Evolutionary conservation across 306 rosid species (phyloP).

Genomic region (Inga laurina): DNA sequence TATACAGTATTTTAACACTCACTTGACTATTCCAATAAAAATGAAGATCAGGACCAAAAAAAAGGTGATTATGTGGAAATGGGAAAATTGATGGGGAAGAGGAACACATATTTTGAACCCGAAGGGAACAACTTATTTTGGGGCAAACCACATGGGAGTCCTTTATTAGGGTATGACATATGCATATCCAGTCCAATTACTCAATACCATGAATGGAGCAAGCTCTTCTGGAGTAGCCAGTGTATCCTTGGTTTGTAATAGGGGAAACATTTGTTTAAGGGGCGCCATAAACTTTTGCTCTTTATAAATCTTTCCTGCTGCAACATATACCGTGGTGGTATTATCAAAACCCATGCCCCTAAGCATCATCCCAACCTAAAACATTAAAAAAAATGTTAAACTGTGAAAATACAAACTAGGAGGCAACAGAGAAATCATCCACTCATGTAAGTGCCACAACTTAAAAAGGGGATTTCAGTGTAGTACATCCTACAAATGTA

Average conservation of each 20-base stretch:
- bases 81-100: neutral
- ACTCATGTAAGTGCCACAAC: neutral
- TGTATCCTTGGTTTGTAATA: slow-evolving; percentile 79
- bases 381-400: slow-evolving; percentile 19
- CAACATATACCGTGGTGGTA: slow-evolving; percentile 81
- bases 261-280: slow-evolving; percentile 95
- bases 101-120: neutral
- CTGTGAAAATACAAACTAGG: slow-evolving; percentile 14
- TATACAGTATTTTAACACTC: neutral
- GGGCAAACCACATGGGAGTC: neutral
- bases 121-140: neutral
- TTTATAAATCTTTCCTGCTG: slow-evolving; percentile 89
- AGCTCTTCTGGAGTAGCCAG: slow-evolving; percentile 83
- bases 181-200: slow-evolving; percentile 24
- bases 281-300: slow-evolving; percentile 88
- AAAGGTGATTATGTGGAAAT: neutral
- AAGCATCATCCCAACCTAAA: slow-evolving; percentile 97
- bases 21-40: neutral
- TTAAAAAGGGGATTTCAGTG: neutral
- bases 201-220: slow-evolving; percentile 74
- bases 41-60: neutral
- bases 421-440: neutral
- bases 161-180: neutral
- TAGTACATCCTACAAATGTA: neutral
- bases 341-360: slow-evolving; percentile 98